These are phyloP conservation scores for Helicocarpus griseus DNA, from an alignment of 2,329 filamentous ascomycete genomes.

Conservation along the genomic window DNA sequence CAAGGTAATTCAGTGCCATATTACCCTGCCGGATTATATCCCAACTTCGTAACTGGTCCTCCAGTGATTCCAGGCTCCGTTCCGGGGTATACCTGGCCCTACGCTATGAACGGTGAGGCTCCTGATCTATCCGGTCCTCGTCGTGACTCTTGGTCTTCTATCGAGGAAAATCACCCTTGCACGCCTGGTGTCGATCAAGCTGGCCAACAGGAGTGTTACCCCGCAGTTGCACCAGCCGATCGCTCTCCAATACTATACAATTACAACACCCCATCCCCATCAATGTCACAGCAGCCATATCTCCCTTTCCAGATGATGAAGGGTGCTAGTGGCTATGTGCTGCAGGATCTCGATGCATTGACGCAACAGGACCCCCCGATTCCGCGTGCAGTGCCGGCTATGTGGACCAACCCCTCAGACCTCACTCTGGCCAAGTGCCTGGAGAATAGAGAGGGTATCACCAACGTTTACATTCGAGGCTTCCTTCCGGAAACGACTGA, in stretches of 20 bases:
- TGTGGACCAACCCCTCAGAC: constrained; percentile 69
- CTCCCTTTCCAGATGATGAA: constrained; percentile 38
- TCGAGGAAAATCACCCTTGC: constrained; percentile 41
- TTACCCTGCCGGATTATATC: constrained; percentile 27
- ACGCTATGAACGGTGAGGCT: constrained; percentile 25
- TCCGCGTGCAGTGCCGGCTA: constrained; percentile 79
- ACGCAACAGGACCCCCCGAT: constrained; percentile 70
- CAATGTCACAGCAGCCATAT: constrained; percentile 40
- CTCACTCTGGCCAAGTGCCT: constrained; percentile 90
- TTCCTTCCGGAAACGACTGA: constrained; percentile 93
- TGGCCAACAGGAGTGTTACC: constrained; percentile 50
- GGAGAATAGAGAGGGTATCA: constrained; percentile 89
- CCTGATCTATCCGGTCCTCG: constrained; percentile 28
- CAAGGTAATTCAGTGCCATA: constrained; percentile 27
- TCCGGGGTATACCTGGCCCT: constrained; percentile 28
- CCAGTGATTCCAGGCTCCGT: constrained; percentile 24
- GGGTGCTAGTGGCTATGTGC: constrained; percentile 34
- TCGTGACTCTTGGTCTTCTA: constrained; percentile 31
- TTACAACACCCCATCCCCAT: constrained; percentile 58
- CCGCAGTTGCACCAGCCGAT: constrained; percentile 51
- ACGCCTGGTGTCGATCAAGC: constrained; percentile 55
- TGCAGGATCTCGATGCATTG: constrained; percentile 51
- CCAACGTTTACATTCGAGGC: constrained; percentile 96
- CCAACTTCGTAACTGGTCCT: constrained; percentile 24
- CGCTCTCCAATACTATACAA: constrained; percentile 42